A percentile compares a stretch with the other conserved stretches of the same genome.
phyloP scores from a whole-genome alignment of 352 stramenopile genomes.

The Lagenidium giganteum region DNA sequence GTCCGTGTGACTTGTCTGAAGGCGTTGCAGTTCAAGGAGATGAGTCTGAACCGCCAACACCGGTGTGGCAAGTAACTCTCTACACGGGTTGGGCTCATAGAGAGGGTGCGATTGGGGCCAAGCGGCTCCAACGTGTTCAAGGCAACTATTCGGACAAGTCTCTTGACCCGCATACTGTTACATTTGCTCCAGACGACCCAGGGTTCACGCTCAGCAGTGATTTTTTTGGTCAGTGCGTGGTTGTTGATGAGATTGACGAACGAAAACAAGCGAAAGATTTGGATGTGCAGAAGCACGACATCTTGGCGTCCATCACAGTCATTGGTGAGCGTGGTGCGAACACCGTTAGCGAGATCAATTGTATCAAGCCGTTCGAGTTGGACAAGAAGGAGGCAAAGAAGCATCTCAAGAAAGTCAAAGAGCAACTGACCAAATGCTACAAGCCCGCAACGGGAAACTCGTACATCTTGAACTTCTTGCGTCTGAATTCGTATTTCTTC shows the following conservation, averaged over 20 bases:
- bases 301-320: conserved; percentile 33
- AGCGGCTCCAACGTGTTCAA: conserved; percentile 12
- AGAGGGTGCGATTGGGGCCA: conserved; percentile 18
- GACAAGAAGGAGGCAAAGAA: conserved; percentile 17
- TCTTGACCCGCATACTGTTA: conserved; percentile 18
- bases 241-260: conserved; percentile 29
- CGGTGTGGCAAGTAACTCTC: conserved; percentile 22
- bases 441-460: conserved; percentile 22
- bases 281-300: conserved; percentile 25
- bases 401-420: conserved; percentile 27
- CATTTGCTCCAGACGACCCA: conserved; percentile 28
- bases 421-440: conserved; percentile 21
- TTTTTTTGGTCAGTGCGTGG: conserved; percentile 52
- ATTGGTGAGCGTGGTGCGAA: conserved; percentile 23
- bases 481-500: conserved; percentile 49
- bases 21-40: conserved; percentile 1
- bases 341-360: conserved; percentile 31
- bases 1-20: conserved; percentile 37
- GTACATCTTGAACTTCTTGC: conserved; percentile 49
- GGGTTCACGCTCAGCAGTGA: conserved; percentile 38
- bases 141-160: conserved; percentile 31
- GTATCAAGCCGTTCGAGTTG: conserved; percentile 43
- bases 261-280: conserved; percentile 16
- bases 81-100: conserved; percentile 33
- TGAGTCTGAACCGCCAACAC: not conserved